Conservation (phyloP, 768 basidiomycete species). For the Mycena chlorophos region DNA sequence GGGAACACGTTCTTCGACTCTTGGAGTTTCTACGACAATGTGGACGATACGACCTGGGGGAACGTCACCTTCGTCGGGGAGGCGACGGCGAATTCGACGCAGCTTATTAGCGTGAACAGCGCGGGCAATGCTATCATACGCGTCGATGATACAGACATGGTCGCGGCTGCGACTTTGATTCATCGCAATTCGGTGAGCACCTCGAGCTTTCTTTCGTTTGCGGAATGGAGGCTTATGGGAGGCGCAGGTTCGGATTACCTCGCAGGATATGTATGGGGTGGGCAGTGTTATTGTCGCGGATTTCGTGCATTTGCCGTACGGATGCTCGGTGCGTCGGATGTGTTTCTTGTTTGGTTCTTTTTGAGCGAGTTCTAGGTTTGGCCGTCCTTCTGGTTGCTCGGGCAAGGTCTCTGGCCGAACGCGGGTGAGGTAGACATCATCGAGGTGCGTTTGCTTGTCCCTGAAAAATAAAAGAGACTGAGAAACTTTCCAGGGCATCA, state of each 20-base stretch:
- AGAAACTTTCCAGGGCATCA: constrained; percentile 45
- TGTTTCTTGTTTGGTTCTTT: neutral
- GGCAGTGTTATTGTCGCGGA: constrained; percentile 47
- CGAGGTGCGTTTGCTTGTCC: too few species aligned
- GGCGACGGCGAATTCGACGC: constrained; percentile 21
- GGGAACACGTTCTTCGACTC: constrained; percentile 54
- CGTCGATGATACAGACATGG: constrained; percentile 67
- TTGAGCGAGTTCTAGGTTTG: constrained; percentile 34
- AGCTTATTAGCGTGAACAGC: constrained; percentile 56
- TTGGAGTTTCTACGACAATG: constrained; percentile 54
- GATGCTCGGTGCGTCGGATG: constrained; percentile 47
- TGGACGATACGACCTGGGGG: constrained; percentile 51
- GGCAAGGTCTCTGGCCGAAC: constrained; percentile 41
- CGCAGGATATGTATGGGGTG: constrained; percentile 39
- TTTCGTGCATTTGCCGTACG: constrained; percentile 51
- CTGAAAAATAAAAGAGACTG: too few species aligned
- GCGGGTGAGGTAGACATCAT: constrained; percentile 43
- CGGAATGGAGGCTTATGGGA: neutral
- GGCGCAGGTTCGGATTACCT: constrained; percentile 43
- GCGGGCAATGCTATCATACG: constrained; percentile 64
- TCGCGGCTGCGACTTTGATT: constrained; percentile 39
- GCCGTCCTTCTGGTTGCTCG: constrained; percentile 50
- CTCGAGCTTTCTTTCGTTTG: neutral
- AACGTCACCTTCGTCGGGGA: constrained; percentile 10
- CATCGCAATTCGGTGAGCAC: constrained; percentile 60